Evolutionary conservation across 2,329 filamentous ascomycete genomes (phyloP), one percentile per base, ranked within the genome.

Genomic region (Neonectria coccinea): DNA sequence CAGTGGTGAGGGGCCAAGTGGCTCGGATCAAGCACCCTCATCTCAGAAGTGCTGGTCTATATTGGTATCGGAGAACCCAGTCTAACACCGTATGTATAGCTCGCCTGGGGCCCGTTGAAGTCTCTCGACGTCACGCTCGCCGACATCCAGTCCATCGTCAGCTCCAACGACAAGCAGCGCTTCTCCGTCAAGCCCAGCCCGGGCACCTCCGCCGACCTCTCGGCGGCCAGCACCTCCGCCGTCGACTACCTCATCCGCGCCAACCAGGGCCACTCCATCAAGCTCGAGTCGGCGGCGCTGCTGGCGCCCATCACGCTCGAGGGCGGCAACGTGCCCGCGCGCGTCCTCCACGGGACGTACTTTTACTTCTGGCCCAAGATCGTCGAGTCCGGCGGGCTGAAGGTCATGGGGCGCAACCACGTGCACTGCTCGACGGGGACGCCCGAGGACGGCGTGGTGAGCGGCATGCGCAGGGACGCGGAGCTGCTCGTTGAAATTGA

Each of bases 181-280:
- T 99, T 97, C 82, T 88, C 89, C 2, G 84, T 98, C 74, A 90
- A 93, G 57, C 86, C 86, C 50, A 85, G 81, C 67, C 73, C 76
- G 9, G 60, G 62, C 16, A 72, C 73, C 44, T 74, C 75, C 58
- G 70, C 73, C 2, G 67, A 64, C 5, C 55, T 59, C 59, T 74
- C 59, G 4, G 52, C 59, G 11, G 67, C 73, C 18, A 76, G 77
- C 20, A 75, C 76, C 9, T 82, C 91, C 54, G 85, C 92, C 0
- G 78, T 84, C 0, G 85, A 91, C 77, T 97, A 90, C 82, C 85
- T 97, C 33, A 97, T 99, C 80, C 93, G 96, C 74, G 96, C 96
- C 29, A 97, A 97, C 75, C 96, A 98, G 81, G 96, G 96, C 59
- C 96, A 98, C 82, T 93, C 89, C 73, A 92, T 99, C 75, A 88